phyloP scores from a whole-genome alignment of 1,284 basidiomycete species.

The Cystobasidium slooffiae region DNA sequence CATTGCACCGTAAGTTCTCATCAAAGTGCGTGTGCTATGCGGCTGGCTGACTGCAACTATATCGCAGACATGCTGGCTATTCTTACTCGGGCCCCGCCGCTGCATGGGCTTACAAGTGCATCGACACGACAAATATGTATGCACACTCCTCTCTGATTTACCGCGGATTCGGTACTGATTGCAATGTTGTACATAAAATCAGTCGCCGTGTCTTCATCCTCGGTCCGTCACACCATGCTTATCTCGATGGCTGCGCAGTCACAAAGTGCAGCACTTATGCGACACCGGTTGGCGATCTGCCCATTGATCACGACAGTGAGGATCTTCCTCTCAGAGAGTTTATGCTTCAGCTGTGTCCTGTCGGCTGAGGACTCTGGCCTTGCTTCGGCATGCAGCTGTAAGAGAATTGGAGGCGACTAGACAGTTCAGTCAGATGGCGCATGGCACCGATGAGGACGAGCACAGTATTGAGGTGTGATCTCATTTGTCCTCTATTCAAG shows the following conservation, averaged over 20 bases:
- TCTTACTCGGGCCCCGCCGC: slow-evolving; percentile 91
- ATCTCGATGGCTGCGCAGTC: slow-evolving; percentile 84
- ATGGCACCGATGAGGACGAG: slow-evolving; percentile 82
- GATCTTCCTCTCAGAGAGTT: slow-evolving; percentile 27
- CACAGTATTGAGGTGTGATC: slow-evolving; percentile 92
- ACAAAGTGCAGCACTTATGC: slow-evolving; percentile 74
- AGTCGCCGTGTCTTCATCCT: slow-evolving; percentile 92
- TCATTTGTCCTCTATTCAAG: background rate
- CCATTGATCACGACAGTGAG: slow-evolving; percentile 77
- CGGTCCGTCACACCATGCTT: slow-evolving; percentile 92
- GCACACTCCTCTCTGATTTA: slow-evolving; percentile 50
- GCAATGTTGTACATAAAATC: background rate
- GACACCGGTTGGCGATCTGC: slow-evolving; percentile 84
- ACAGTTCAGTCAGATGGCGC: slow-evolving; percentile 72
- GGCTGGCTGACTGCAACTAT: slow-evolving; percentile 37
- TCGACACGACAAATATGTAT: slow-evolving; percentile 80
- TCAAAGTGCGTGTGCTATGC: background rate
- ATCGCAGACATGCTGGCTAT: slow-evolving; percentile 87
- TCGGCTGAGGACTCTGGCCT: background rate
- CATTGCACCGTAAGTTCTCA: slow-evolving; percentile 77
- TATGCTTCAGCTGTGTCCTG: background rate
- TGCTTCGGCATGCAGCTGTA: slow-evolving; percentile 63
- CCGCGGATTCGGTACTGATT: background rate
- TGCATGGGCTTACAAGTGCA: slow-evolving; percentile 91
- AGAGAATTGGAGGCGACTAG: slow-evolving; percentile 69